Evolutionary conservation across 2,329 filamentous ascomycete genomes (phyloP).

Genomic region (Penicillium crustosum): DNA sequence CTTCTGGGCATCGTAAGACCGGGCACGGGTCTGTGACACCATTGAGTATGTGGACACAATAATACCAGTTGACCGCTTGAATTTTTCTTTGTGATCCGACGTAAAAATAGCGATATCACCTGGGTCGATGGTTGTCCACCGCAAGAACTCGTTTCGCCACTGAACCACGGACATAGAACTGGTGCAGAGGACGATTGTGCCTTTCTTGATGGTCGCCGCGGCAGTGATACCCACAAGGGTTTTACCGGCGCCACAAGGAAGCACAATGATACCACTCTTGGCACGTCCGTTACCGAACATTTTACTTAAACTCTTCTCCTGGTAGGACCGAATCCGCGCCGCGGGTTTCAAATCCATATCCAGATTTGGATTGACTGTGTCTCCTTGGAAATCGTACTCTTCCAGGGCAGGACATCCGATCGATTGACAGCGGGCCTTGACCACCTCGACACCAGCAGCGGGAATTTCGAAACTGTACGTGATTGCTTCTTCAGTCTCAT

Average conservation of each 20-base stretch:
- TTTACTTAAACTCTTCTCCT: conserved; percentile 96
- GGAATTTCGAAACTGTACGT: conserved; percentile 93
- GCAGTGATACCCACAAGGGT: conserved; percentile 98
- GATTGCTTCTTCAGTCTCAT: conserved; percentile 73
- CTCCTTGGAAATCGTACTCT: conserved; percentile 95
- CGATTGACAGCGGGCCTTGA: conserved; percentile 85
- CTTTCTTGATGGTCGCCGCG: conserved; percentile 96
- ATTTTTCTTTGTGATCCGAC: conserved; percentile 82
- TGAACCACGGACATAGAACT: conserved; percentile 98
- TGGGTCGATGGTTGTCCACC: conserved; percentile 98
- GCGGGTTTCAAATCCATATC: conserved; percentile 83
- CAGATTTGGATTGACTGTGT: conserved; percentile 82
- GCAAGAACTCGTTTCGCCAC: conserved; percentile 94
- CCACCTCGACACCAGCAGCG: conserved; percentile 76
- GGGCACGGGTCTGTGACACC: conserved; percentile 87
- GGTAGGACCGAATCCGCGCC: conserved; percentile 56
- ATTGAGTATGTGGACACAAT: conserved; percentile 98
- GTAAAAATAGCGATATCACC: conserved; percentile 95
- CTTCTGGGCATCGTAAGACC: conserved; percentile 90
- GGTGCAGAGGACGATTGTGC: conserved; percentile 90
- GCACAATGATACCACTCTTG: conserved; percentile 93
- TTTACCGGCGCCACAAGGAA: conserved; percentile 95
- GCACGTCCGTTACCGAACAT: conserved; percentile 99
- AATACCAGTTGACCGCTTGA: conserved; percentile 87
- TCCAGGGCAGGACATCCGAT: conserved; percentile 86